Percentiles rank a stretch among this genome's conserved stretches.
Evolutionary conservation across 2,329 filamentous ascomycete species (phyloP).

Genomic region (Fusarium chuoi): DNA sequence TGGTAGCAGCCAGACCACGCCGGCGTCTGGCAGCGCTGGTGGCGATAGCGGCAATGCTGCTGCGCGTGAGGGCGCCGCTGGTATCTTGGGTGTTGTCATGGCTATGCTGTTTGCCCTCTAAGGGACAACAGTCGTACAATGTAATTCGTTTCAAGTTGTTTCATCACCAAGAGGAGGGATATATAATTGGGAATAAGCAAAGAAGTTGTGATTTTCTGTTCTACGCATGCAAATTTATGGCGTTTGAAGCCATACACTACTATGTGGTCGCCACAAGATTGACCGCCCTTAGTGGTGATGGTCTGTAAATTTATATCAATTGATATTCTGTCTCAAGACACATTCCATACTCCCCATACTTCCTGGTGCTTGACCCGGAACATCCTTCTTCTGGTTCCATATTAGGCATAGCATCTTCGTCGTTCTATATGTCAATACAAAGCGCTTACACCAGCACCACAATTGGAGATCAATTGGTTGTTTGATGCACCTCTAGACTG

Average conservation of each 20-base stretch:
- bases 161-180: conserved; percentile 2
- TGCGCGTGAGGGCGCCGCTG: conserved; percentile 26
- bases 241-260: conserved; percentile 24
- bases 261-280: conserved; percentile 14
- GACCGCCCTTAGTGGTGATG: conserved; percentile 1
- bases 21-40: not conserved
- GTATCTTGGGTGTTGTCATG: conserved; percentile 43
- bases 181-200: not conserved
- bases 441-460: not conserved
- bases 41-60: conserved; percentile 10
- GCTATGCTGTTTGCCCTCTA: conserved; percentile 46
- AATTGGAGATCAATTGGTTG: not conserved
- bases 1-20: conserved; percentile 3
- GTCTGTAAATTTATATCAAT: not conserved
- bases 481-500: not conserved
- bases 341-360: not conserved
- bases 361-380: not conserved
- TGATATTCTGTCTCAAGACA: not conserved
- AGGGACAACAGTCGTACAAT: not conserved
- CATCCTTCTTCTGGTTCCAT: not conserved
- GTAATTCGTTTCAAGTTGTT: not conserved
- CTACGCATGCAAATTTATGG: conserved; percentile 13
- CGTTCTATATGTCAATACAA: not conserved
- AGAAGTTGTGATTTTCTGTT: conserved; percentile 6
- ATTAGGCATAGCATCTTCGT: not conserved